These are phyloP conservation scores for Backusella luteola DNA, from an alignment of 192 early-diverging fungal genomes.

Conservation along the genomic window DNA sequence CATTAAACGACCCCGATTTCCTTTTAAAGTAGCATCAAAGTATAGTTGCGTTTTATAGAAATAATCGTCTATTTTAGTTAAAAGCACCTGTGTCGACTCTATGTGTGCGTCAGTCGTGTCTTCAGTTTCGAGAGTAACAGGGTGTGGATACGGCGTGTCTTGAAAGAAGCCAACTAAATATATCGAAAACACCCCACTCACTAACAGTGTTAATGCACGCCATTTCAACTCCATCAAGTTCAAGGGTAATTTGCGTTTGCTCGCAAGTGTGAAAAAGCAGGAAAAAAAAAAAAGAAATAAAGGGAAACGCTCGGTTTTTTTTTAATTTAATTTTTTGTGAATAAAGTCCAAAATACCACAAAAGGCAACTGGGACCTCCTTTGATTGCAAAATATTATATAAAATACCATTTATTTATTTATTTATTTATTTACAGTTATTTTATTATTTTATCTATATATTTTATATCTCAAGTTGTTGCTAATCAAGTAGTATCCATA, in stretches of 20 bases:
- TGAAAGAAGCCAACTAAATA: constrained; percentile 36
- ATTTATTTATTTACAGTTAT: background rate
- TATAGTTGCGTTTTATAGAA: constrained; percentile 29
- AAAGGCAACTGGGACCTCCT: too few species aligned
- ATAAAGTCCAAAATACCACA: too few species aligned
- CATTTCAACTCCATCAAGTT: constrained; percentile 19
- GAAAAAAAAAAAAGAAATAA: background rate
- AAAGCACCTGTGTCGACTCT: background rate
- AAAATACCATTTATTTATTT: background rate
- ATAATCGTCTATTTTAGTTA: constrained; percentile 15
- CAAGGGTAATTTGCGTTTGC: too few species aligned
- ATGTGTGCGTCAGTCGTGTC: background rate
- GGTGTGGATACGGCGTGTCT: constrained; percentile 33
- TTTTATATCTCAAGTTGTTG: background rate
- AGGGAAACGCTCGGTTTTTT: too few species aligned
- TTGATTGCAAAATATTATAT: too few species aligned
- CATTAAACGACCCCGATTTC: background rate
- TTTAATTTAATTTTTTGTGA: too few species aligned
- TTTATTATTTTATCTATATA: constrained; percentile 9
- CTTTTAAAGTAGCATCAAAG: constrained; percentile 15
- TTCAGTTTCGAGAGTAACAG: constrained; percentile 5
- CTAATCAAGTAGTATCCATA: background rate
- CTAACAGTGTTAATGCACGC: constrained; percentile 32
- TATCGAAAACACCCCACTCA: constrained; percentile 22
- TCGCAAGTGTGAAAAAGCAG: background rate